phyloP scores from a whole-genome alignment of 1,139 yeast genomes.

The Sugiyamaella neomexicana region DNA sequence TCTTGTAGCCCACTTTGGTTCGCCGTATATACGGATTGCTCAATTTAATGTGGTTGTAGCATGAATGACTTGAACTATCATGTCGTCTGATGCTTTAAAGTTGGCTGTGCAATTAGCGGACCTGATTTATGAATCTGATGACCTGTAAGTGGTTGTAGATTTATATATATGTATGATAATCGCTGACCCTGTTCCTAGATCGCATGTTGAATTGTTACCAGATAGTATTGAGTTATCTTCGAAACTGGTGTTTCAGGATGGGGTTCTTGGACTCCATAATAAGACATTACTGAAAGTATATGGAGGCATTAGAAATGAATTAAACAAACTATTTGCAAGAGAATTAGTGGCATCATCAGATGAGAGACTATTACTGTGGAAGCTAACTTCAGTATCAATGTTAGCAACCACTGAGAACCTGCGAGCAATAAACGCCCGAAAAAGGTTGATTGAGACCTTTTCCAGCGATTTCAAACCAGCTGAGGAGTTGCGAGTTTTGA shows the following conservation, averaged over 20 bases:
- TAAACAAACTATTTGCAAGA: constrained; percentile 11
- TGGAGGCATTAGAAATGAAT: constrained; percentile 17
- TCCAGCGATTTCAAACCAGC: constrained; percentile 11
- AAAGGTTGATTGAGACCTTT: constrained; percentile 25
- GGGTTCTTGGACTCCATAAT: constrained; percentile 37
- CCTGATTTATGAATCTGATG: not conserved
- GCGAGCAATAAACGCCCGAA: constrained; percentile 39
- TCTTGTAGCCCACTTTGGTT: no score
- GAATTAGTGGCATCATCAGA: not conserved
- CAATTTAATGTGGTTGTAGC: not conserved
- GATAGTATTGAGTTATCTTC: constrained; percentile 11
- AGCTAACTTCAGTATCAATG: constrained; percentile 31
- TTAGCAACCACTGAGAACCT: constrained; percentile 41
- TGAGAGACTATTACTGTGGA: constrained; percentile 11
- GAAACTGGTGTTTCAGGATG: constrained; percentile 27
- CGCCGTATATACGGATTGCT: no score
- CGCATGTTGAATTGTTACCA: constrained; percentile 26
- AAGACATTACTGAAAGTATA: constrained; percentile 26
- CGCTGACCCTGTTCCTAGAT: constrained; percentile 4
- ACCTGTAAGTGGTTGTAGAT: constrained; percentile 8
- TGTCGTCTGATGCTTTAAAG: not conserved
- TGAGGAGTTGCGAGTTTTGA: constrained; percentile 36
- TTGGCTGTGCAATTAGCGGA: constrained; percentile 8
- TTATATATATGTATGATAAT: not conserved
- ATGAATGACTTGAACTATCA: not conserved